Evolutionary conservation across 192 early-diverging fungal species (phyloP), one percentile per base, ranked within the genome.

Genomic region (Bifiguratus adelaidae): DNA sequence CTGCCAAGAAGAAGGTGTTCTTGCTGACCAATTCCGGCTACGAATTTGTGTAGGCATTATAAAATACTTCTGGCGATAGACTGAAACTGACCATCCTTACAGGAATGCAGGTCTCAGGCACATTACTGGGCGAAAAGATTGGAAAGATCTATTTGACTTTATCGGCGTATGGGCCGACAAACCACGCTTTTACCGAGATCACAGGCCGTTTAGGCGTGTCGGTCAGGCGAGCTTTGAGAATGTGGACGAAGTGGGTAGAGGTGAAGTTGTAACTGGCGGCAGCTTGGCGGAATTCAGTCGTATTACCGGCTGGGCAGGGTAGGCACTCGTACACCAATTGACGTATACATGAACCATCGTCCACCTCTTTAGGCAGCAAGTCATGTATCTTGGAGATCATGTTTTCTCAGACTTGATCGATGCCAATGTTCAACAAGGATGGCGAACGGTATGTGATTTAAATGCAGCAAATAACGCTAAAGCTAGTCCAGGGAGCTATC

Each of bases 331-430:
- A 2, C 44, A 29, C 9, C n/a, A n/a, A n/a, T n/a, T n/a, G n/a
- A n/a, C n/a, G n/a, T n/a, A n/a, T n/a, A n/a, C n/a, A n/a, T n/a
- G n/a, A n/a, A n/a, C n/a, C n/a, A n/a, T n/a, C n/a, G n/a, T n/a
- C 32, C 32, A 11, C n/a, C 32, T 33, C 32, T 21, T 11, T 36
- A 58, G 74, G 37, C 70, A 69, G 46, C 71, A 57, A 45, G 73
- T 80, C 5, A 58, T 80, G 42, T 80, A 80, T 47, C 61, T 80
- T 52, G 78, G 78, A 52, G 78, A 80, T 50, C 78, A 80, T 47
- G 50, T 80, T 1, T 80, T 71, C 56, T 77, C 75, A 33, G 78
- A 80, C 33, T 56, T 80, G 12, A 65, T 70, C 29, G 78, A 80
- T 30, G 72, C 78, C 9, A 70, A 70, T 2, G 56, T 76, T 22